phyloP scores from a whole-genome alignment of 202 grass and related monocot species.

The Eragrostis tef region DNA sequence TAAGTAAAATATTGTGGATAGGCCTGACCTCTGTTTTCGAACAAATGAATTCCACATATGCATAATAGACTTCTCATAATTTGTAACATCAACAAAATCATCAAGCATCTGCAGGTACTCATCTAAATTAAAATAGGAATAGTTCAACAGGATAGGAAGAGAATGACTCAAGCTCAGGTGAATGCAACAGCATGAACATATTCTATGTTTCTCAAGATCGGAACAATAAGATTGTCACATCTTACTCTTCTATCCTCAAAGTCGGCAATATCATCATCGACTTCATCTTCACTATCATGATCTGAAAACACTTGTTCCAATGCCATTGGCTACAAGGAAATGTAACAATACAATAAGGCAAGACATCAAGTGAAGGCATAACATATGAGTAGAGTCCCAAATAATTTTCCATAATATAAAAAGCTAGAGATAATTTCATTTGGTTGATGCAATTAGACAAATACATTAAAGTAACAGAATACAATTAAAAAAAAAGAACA shows the following conservation, averaged over 20 bases:
- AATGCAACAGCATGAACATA: conserved; percentile 23
- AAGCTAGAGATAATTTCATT: background rate
- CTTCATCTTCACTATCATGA: conserved; percentile 96
- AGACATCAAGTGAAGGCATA: conserved; percentile 37
- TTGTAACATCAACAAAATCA: conserved; percentile 94
- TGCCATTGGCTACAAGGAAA: conserved; percentile 83
- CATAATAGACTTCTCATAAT: conserved; percentile 98
- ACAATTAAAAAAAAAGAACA: background rate
- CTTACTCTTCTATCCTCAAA: conserved; percentile 94
- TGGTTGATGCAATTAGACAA: background rate
- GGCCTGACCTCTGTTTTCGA: conserved; percentile 78
- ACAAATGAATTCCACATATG: conserved; percentile 99
- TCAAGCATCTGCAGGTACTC: conserved; percentile 83
- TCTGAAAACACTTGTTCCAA: conserved; percentile 89
- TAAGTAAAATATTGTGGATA: conserved; percentile 24
- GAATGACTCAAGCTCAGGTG: conserved; percentile 10
- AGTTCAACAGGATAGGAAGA: conserved; percentile 29
- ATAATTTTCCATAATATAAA: conserved; percentile 12
- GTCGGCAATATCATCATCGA: conserved; percentile 93
- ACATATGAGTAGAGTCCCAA: conserved; percentile 16
- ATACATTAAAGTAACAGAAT: conserved; percentile 24
- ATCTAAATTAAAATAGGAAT: conserved; percentile 26
- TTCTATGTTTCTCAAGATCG: conserved; percentile 24
- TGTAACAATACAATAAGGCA: conserved; percentile 38
- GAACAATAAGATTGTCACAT: conserved; percentile 38